Conservation (phyloP, 192 early-diverging fungal species). For the Spinellus fusiger region DNA sequence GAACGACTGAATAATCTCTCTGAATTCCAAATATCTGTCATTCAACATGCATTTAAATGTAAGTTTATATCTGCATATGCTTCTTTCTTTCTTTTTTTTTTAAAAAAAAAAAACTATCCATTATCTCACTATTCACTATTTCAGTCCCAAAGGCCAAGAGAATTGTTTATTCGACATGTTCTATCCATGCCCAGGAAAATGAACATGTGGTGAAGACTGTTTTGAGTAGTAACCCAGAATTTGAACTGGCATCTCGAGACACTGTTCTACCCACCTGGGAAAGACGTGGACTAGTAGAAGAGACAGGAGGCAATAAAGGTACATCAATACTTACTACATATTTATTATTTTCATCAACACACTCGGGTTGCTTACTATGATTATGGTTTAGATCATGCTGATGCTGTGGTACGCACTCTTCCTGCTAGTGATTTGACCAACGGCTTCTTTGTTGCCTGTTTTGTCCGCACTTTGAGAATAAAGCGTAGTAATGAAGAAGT, state of each 20-base stretch:
- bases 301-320: constrained; percentile 37
- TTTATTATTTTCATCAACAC: not conserved
- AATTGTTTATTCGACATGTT: constrained; percentile 96
- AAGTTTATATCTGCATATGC: not conserved
- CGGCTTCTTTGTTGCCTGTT: constrained; percentile 96
- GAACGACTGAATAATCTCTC: constrained; percentile 68
- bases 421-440: constrained; percentile 82
- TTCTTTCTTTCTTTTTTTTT: no score
- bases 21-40: constrained; percentile 76
- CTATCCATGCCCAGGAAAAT: constrained; percentile 87
- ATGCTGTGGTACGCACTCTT: constrained; percentile 64
- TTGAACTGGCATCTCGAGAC: constrained; percentile 46
- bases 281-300: constrained; percentile 62
- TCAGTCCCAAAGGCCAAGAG: constrained; percentile 71
- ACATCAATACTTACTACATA: not conserved
- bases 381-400: constrained; percentile 38
- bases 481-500: constrained; percentile 7
- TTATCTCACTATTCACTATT: not conserved
- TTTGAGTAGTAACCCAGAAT: constrained; percentile 48
- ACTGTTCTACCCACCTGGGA: constrained; percentile 75
- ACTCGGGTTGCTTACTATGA: not conserved
- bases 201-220: constrained; percentile 85
- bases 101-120: no score
- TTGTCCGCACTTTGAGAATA: constrained; percentile 53
- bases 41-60: constrained; percentile 82